Percentiles rank a stretch among this genome's conserved stretches.
Evolutionary conservation across 2,329 filamentous ascomycete species (phyloP).

Genomic region (Chalara sp.): DNA sequence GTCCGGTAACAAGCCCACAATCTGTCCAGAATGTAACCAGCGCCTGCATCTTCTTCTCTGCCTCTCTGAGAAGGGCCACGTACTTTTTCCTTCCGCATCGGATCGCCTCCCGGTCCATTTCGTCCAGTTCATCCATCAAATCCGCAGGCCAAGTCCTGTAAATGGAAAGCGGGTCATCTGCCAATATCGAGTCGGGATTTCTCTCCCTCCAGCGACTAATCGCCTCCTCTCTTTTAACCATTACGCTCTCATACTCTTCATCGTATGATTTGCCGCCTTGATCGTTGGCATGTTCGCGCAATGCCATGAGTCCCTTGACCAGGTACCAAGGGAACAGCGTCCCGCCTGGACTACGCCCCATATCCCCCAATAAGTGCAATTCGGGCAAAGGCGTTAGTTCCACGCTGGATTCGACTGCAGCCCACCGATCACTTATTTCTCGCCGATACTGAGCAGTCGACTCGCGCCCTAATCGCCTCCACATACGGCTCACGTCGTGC

Average conservation of each 20-base stretch:
- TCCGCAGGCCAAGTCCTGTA: conserved; percentile 1
- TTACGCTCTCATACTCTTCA: not conserved
- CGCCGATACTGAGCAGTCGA: not conserved
- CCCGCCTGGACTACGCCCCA: not conserved
- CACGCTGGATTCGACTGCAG: not conserved
- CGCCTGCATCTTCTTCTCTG: no score
- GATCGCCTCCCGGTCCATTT: no score
- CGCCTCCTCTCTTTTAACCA: not conserved
- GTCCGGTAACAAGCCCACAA: no score
- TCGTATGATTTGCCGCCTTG: not conserved
- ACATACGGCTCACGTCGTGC: no score
- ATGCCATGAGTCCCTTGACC: not conserved
- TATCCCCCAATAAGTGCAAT: not conserved
- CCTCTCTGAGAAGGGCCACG: not conserved
- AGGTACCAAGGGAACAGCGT: not conserved
- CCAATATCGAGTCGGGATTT: not conserved
- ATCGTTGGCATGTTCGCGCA: not conserved
- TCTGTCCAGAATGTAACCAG: no score
- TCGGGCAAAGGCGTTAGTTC: not conserved
- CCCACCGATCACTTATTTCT: not conserved
- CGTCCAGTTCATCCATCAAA: not conserved
- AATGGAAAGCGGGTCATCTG: not conserved
- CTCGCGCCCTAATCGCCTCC: no score
- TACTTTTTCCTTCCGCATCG: no score
- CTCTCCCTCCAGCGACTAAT: not conserved